phyloP scores from a whole-genome alignment of 225 moss, liverwort and hornwort species.

The Sphagnum tenellum region DNA sequence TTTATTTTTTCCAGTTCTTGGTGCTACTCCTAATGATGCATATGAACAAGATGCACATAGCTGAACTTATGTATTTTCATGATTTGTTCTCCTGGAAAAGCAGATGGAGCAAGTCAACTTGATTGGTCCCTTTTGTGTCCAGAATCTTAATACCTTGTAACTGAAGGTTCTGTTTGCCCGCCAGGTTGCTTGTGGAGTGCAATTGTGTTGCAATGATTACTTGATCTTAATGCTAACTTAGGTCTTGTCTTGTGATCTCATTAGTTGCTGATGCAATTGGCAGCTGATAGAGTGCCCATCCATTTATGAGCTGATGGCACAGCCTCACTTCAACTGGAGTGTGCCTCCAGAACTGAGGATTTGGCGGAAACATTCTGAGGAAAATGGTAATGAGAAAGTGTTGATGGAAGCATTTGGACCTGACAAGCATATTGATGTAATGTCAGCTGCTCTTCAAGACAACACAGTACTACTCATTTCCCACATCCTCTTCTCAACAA shows the following conservation, averaged over 20 bases:
- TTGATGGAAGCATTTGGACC: slow-evolving; percentile 74
- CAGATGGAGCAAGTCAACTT: too few species aligned
- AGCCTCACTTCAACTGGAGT: slow-evolving; percentile 68
- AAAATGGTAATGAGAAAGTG: slow-evolving; percentile 28
- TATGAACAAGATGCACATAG: too few species aligned
- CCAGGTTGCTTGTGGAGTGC: too few species aligned
- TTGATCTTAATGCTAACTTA: not conserved
- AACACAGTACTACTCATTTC: slow-evolving; percentile 37
- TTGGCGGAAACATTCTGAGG: slow-evolving; percentile 64
- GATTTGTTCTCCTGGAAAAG: too few species aligned
- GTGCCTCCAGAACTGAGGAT: slow-evolving; percentile 76
- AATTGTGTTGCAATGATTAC: not conserved
- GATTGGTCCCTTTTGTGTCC: too few species aligned
- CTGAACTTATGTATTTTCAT: too few species aligned
- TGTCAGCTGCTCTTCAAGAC: slow-evolving; percentile 85
- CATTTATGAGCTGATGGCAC: slow-evolving; percentile 87
- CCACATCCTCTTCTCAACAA: not conserved
- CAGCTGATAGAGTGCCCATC: slow-evolving; percentile 99
- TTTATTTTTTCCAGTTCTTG: too few species aligned
- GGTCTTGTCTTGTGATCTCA: not conserved
- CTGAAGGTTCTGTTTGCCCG: too few species aligned
- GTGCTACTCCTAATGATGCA: too few species aligned
- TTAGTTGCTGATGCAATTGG: slow-evolving; percentile 5
- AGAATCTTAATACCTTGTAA: too few species aligned
- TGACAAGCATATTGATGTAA: slow-evolving; percentile 54